Conservation (phyloP, 2,329 filamentous ascomycete genomes). For the Macrophomina tecta region DNA sequence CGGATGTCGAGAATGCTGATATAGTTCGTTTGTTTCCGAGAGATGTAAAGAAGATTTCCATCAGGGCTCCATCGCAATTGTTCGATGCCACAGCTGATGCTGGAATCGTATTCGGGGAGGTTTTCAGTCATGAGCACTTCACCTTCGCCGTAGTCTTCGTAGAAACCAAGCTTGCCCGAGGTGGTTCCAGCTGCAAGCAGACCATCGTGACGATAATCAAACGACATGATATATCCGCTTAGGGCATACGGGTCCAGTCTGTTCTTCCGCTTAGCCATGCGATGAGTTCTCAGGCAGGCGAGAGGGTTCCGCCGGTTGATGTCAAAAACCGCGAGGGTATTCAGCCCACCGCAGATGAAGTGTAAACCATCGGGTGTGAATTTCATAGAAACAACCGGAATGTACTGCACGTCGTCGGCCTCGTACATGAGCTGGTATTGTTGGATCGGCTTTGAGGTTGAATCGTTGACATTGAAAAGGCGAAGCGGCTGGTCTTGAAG, state of each 20-base stretch:
- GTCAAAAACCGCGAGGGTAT: conserved; percentile 63
- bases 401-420: not conserved
- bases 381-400: conserved; percentile 43
- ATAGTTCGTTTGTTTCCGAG: conserved; percentile 62
- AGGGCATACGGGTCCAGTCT: conserved; percentile 53
- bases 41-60: conserved; percentile 64
- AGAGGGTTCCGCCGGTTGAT: conserved; percentile 38
- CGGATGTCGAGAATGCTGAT: conserved; percentile 66
- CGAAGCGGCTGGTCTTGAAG: conserved; percentile 62
- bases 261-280: conserved; percentile 37
- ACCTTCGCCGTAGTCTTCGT: conserved; percentile 57
- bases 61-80: conserved; percentile 64
- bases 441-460: conserved; percentile 45
- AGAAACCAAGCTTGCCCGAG: conserved; percentile 62
- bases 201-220: conserved; percentile 55
- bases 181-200: conserved; percentile 64
- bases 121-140: conserved; percentile 46
- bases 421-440: conserved; percentile 61
- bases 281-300: conserved; percentile 47
- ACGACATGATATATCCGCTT: conserved; percentile 58
- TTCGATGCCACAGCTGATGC: conserved; percentile 55
- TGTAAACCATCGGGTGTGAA: conserved; percentile 56
- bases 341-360: conserved; percentile 65
- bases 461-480: conserved; percentile 52
- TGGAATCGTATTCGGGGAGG: conserved; percentile 30